Percentiles rank a stretch among this genome's conserved stretches.
phyloP scores from a whole-genome alignment of 2,329 filamentous ascomycete genomes.

The Aspergillus tubingensis region DNA sequence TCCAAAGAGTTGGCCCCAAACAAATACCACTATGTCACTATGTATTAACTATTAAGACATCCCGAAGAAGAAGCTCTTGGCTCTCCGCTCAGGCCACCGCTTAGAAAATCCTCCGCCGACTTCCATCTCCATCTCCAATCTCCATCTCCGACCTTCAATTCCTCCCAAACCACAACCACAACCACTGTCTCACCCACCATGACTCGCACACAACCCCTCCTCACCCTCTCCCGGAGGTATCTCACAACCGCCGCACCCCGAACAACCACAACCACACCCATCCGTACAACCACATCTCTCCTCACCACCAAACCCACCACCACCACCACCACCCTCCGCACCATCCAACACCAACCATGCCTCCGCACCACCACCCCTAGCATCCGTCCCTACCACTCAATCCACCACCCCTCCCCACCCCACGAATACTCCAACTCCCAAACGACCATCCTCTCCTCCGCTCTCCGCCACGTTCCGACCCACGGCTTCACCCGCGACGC shows the following conservation, averaged over 20 bases:
- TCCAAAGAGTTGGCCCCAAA: too few species aligned
- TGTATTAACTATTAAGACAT: too few species aligned
- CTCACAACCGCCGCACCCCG: not conserved
- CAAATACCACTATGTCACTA: too few species aligned
- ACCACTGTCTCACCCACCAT: slow-evolving; percentile 4
- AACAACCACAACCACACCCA: not conserved
- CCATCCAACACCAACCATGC: not conserved
- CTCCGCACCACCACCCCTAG: slow-evolving; percentile 59
- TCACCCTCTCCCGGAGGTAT: slow-evolving; percentile 4
- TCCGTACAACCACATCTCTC: not conserved
- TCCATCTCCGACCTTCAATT: not conserved
- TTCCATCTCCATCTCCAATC: not conserved
- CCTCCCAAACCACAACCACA: not conserved
- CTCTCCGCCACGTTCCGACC: slow-evolving; percentile 73
- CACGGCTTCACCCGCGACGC: slow-evolving; percentile 79
- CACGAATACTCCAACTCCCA: slow-evolving; percentile 68
- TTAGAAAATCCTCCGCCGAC: slow-evolving; percentile 14
- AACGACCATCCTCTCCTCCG: slow-evolving; percentile 75
- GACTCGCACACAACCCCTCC: slow-evolving; percentile 11
- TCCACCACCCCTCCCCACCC: slow-evolving; percentile 61
- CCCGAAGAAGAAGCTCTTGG: slow-evolving; percentile 8
- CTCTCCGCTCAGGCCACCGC: slow-evolving; percentile 23
- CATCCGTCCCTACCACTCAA: slow-evolving; percentile 67
- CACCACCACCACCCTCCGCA: not conserved
- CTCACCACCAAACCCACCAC: not conserved